Evolutionary conservation across 2,329 filamentous ascomycete species (phyloP), one percentile per base, ranked within the genome.

Genomic region (Xylariaceae sp.): DNA sequence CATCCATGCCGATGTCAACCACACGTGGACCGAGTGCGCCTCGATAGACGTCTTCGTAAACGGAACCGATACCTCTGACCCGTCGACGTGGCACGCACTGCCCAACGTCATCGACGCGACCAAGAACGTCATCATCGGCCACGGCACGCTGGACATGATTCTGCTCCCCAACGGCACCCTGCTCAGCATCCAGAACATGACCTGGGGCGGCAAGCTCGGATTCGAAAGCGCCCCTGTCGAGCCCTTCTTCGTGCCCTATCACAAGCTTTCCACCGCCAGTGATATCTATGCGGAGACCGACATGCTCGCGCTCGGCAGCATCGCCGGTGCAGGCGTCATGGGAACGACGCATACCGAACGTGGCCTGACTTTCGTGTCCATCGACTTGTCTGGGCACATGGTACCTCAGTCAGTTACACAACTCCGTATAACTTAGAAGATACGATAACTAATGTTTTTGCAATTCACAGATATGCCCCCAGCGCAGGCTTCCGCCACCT

Each of bases 161-260:
- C 69, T 87, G 8, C 66, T 82, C 16, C 67, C 71, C 52, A 83
- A 85, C 57, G 85, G 84, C 12, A 83, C 83, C 0, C 67, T 90
- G 1, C 66, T 87, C 5, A 73, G 74, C 1, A 80, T 89, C 42
- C 85, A 90, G 56, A 88, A 88, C 65, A 86, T 89, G 79, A 88
- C 83, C 0, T 90, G 80, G 78, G 76, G 77, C 41, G 85, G 84
- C 4, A 59, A 69, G 30, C 75, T 83, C 36, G 86, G 85, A 0
- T 89, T 90, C 67, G 74, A 80, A 47, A 56, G 60, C 1, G 60
- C 64, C 1, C 85, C 85, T 0, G 57, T 57, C 1, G 71, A 78
- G 36, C 76, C 79, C 2, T 81, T 86, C 54, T 86, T 76, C 56
- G 81, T 88, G 0, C 84, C 85, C 0, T 80, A 76, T 55, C 76